Evolutionary conservation across 202 grass and related monocot genomes (phyloP).

Genomic region (Carex arenaria): DNA sequence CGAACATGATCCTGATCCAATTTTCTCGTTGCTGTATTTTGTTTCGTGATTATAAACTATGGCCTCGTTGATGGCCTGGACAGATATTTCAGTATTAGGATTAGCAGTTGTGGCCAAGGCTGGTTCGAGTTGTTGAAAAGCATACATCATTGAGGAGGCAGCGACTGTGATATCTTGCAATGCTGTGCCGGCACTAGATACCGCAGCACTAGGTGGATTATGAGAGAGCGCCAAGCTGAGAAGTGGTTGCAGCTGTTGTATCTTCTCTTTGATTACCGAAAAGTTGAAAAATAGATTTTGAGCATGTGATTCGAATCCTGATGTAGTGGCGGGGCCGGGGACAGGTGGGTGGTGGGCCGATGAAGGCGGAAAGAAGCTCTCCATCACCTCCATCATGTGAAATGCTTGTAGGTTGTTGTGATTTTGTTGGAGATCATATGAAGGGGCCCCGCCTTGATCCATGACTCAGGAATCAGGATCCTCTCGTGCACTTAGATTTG

Average conservation of each 20-base stretch:
- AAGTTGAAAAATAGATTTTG: constrained; percentile 53
- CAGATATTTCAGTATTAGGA: neutral
- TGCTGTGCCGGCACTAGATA: constrained; percentile 33
- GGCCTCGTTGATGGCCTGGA: neutral
- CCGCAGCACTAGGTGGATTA: constrained; percentile 12
- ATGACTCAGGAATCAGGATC: constrained; percentile 9
- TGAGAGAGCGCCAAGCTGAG: constrained; percentile 34
- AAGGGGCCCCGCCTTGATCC: constrained; percentile 21
- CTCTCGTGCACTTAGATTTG: neutral
- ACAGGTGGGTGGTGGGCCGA: neutral
- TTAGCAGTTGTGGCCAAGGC: neutral
- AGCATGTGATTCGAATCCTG: constrained; percentile 9
- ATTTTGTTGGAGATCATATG: constrained; percentile 37
- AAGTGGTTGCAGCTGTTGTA: constrained; percentile 72
- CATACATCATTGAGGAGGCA: constrained; percentile 73
- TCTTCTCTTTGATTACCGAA: constrained; percentile 54
- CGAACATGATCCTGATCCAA: neutral
- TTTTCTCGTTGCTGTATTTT: constrained; percentile 12
- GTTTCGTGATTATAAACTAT: constrained; percentile 20
- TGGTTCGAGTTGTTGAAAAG: constrained; percentile 42
- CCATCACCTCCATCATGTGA: constrained; percentile 28
- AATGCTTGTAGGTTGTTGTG: constrained; percentile 32
- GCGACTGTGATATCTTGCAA: constrained; percentile 64
- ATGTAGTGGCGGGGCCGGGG: neutral
- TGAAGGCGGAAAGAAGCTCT: neutral